Evolutionary conservation across 441 rosid species (phyloP).

Genomic region (Syzygium syzygioides): DNA sequence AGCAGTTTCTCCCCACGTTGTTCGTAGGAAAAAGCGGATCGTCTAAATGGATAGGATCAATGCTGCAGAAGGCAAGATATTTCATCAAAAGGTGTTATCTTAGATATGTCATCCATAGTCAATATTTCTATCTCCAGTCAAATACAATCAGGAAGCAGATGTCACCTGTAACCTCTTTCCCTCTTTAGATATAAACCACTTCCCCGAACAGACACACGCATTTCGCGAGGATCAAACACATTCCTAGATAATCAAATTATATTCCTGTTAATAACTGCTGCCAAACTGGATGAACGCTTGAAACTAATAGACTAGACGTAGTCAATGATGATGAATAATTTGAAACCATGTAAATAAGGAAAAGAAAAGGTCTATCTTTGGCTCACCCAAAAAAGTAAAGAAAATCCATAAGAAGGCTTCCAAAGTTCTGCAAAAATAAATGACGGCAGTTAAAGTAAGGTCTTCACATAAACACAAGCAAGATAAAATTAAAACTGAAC

Average conservation of each 20-base stretch:
- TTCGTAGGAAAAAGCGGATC: constrained; percentile 96
- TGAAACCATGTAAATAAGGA: neutral
- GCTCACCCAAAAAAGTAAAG: constrained; percentile 98
- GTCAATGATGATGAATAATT: neutral
- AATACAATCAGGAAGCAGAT: neutral
- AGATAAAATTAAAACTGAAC: neutral
- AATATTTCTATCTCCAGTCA: neutral
- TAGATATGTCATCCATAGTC: neutral
- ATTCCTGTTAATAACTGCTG: neutral
- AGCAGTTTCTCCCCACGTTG: constrained; percentile 98
- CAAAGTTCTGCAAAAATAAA: constrained; percentile 68
- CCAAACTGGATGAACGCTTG: neutral
- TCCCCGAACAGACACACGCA: constrained; percentile 95
- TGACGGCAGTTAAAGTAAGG: constrained; percentile 14
- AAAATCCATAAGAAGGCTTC: constrained; percentile 97
- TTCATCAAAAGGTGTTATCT: constrained; percentile 6
- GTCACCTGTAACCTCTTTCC: constrained; percentile 94
- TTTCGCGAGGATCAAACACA: constrained; percentile 98
- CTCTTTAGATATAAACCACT: constrained; percentile 84
- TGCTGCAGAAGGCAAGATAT: constrained; percentile 36
- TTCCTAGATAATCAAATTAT: constrained; percentile 46
- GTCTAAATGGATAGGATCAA: constrained; percentile 96
- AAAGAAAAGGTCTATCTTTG: constrained; percentile 12
- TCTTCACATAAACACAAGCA: neutral
- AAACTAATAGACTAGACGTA: neutral